phyloP scores from a whole-genome alignment of 75 land plant genomes.

The Gnetum montanum region DNA sequence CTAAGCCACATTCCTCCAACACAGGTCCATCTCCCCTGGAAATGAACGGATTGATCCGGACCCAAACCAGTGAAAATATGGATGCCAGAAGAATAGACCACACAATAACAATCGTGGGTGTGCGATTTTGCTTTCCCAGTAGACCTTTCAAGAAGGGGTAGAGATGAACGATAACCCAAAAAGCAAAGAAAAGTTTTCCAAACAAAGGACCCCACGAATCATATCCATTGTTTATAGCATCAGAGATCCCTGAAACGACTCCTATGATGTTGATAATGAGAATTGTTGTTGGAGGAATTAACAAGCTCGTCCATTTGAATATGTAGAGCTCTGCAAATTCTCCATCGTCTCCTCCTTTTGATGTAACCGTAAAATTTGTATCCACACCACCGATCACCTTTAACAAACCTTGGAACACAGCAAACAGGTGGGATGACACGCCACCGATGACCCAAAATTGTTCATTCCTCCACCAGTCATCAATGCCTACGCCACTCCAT shows the following conservation, averaged over 20 bases:
- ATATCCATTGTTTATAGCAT: constrained; percentile 65
- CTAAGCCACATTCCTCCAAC: constrained; percentile 63
- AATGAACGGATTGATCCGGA: constrained; percentile 51
- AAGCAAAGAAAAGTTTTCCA: constrained; percentile 59
- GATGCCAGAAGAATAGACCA: constrained; percentile 71
- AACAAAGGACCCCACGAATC: constrained; percentile 72
- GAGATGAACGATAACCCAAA: constrained; percentile 69
- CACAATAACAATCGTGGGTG: constrained; percentile 53
- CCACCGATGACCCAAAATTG: constrained; percentile 78
- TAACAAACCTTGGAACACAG: constrained; percentile 52
- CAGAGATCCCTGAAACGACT: constrained; percentile 59
- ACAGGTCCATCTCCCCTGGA: constrained; percentile 43
- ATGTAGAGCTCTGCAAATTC: constrained; percentile 51
- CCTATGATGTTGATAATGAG: constrained; percentile 53
- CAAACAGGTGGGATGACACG: constrained; percentile 60
- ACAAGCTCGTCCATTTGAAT: constrained; percentile 65
- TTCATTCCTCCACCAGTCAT: constrained; percentile 76
- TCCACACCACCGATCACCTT: constrained; percentile 59
- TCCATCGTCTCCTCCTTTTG: constrained; percentile 49
- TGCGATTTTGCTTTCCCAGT: constrained; percentile 51
- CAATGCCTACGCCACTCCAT: constrained; percentile 62
- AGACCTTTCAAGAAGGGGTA: constrained; percentile 66
- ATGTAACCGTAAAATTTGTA: constrained; percentile 57
- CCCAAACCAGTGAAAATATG: constrained; percentile 54
- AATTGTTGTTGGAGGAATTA: constrained; percentile 61